Evolutionary conservation across 2,329 filamentous ascomycete genomes (phyloP).

Genomic region (Aspergillus felis): DNA sequence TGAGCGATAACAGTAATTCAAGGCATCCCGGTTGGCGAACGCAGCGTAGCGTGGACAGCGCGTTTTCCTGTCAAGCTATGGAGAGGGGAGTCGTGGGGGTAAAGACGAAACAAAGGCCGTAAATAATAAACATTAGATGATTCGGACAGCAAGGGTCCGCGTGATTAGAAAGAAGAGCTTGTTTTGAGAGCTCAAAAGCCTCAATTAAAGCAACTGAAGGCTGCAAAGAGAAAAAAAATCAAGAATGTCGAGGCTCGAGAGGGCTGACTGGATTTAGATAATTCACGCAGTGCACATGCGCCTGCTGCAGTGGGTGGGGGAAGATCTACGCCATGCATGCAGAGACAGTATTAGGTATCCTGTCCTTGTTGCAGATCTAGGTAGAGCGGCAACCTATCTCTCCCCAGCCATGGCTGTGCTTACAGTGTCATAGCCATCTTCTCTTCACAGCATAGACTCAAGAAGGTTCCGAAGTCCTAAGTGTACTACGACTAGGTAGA

Average conservation of each 20-base stretch:
- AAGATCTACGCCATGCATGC: background rate
- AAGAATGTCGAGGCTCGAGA: background rate
- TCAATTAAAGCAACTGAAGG: background rate
- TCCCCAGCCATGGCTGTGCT: background rate
- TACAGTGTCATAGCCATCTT: background rate
- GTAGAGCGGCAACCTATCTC: background rate
- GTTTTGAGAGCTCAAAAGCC: background rate
- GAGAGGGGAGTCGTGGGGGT: background rate
- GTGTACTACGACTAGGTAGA: no score
- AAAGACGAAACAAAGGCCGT: background rate
- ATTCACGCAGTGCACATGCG: conserved; percentile 3
- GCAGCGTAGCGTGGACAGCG: background rate
- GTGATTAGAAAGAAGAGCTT: background rate
- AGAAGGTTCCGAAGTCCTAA: background rate
- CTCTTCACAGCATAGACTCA: background rate
- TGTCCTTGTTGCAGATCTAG: background rate
- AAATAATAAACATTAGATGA: background rate
- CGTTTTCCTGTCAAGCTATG: background rate
- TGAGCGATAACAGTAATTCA: background rate
- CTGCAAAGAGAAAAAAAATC: background rate
- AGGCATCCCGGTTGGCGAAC: background rate
- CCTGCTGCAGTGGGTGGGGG: background rate
- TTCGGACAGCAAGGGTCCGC: background rate
- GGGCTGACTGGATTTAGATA: background rate
- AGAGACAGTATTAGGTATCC: background rate